These are phyloP conservation scores for Dictyostelium intermedium DNA, from an alignment of 78 protist genomes.

Conservation along the genomic window DNA sequence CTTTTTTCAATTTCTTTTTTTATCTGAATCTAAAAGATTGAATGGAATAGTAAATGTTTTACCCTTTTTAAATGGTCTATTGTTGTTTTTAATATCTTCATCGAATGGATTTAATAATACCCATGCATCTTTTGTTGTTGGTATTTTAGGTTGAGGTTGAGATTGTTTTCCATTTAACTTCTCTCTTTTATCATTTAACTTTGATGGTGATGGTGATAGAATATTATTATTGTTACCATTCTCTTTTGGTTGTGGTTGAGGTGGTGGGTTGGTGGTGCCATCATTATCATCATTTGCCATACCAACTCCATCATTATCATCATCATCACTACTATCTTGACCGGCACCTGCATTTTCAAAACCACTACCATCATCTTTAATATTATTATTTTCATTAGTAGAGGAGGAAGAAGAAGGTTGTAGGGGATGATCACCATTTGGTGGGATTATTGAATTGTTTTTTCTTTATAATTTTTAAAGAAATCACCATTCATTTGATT, in stretches of 20 bases:
- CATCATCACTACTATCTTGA: not conserved
- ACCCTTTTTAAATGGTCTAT: slow-evolving; percentile 56
- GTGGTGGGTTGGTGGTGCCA: not conserved
- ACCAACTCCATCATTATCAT: not conserved
- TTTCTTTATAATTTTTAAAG: not conserved
- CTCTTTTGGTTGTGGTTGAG: not conserved
- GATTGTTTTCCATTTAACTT: not conserved
- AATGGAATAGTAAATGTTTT: slow-evolving; percentile 45
- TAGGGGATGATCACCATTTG: not conserved
- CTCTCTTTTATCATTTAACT: not conserved
- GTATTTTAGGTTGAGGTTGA: not conserved
- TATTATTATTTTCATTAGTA: not conserved
- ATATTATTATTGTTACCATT: not conserved
- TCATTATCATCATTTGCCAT: not conserved
- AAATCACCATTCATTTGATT: not conserved
- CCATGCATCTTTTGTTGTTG: slow-evolving; percentile 21
- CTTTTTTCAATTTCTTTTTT: not conserved
- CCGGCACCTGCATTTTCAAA: not conserved
- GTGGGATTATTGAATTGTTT: not conserved
- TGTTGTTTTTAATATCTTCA: not conserved
- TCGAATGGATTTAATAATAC: slow-evolving; percentile 43
- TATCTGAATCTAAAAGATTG: not conserved
- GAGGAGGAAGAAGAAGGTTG: not conserved
- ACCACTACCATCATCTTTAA: not conserved
- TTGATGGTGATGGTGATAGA: not conserved